Conservation (phyloP, 345 rosid genomes). For the Noccaea bulbosa region DNA sequence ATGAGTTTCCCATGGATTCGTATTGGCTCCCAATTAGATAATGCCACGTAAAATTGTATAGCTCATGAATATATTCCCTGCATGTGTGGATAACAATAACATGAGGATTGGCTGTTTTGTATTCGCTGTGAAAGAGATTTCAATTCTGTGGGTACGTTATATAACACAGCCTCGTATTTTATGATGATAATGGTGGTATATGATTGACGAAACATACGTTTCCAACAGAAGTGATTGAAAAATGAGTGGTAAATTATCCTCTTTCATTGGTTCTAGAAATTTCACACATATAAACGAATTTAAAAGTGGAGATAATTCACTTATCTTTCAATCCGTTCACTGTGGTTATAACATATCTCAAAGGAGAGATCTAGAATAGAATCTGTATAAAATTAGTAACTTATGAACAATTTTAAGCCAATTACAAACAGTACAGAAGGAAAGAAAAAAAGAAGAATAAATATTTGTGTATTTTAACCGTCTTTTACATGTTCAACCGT, state of each 20-base stretch:
- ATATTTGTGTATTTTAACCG: too few relatives aligned
- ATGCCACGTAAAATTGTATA: slow-evolving; percentile 12
- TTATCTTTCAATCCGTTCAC: neutral
- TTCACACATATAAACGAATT: neutral
- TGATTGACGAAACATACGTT: neutral
- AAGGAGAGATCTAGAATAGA: neutral
- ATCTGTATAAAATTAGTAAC: neutral
- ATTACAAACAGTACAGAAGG: neutral
- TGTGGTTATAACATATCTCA: neutral
- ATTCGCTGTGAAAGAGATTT: slow-evolving; percentile 12
- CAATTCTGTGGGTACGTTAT: slow-evolving; percentile 9
- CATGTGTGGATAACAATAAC: slow-evolving; percentile 25
- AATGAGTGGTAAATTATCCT: neutral
- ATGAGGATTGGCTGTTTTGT: slow-evolving; percentile 17
- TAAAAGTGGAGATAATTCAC: neutral
- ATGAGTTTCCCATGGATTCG: too few relatives aligned
- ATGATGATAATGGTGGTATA: neutral
- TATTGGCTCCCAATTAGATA: slow-evolving; percentile 20
- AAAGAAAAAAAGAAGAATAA: neutral
- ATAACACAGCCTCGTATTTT: neutral
- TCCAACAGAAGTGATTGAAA: neutral
- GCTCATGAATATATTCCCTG: slow-evolving; percentile 8
- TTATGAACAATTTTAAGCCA: neutral
- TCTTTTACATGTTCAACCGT: too few relatives aligned
- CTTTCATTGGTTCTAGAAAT: neutral